Conservation (phyloP, 2,329 filamentous ascomycete species). For the Ploettnerulaceae sp. region DNA sequence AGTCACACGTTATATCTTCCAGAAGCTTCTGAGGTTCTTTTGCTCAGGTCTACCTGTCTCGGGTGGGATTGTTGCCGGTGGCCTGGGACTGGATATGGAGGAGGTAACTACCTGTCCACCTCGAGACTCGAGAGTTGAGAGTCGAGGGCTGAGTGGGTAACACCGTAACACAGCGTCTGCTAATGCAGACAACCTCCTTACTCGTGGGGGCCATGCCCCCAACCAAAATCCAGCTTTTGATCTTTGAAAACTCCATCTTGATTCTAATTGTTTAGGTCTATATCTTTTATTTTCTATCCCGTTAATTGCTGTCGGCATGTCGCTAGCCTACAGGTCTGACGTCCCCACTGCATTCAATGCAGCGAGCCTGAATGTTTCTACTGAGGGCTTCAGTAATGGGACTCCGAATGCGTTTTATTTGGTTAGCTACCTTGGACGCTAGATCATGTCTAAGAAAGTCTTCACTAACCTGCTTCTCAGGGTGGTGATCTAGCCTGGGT, state of each 20-base stretch:
- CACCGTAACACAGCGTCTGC: neutral
- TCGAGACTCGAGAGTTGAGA: neutral
- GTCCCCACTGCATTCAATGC: neutral
- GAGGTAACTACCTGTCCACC: neutral
- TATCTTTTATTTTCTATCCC: no score
- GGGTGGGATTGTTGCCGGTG: neutral
- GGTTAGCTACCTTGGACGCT: no score
- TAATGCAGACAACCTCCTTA: neutral
- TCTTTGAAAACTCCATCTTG: neutral
- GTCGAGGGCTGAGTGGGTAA: no score
- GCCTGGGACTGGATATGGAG: neutral
- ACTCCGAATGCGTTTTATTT: slow-evolving; percentile 10
- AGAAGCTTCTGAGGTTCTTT: neutral
- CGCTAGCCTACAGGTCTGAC: slow-evolving; percentile 1
- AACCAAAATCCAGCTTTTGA: neutral
- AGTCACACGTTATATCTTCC: neutral
- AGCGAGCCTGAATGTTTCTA: slow-evolving; percentile 1
- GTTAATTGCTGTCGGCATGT: neutral
- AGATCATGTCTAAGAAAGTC: no score
- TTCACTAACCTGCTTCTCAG: neutral
- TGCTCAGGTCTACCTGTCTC: neutral
- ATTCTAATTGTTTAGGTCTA: neutral
- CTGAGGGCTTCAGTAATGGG: neutral
- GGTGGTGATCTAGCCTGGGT: slow-evolving; percentile 9
- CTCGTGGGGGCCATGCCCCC: neutral